Conservation (phyloP, 257 asterid species). For the Nicotiana sylvestris region DNA sequence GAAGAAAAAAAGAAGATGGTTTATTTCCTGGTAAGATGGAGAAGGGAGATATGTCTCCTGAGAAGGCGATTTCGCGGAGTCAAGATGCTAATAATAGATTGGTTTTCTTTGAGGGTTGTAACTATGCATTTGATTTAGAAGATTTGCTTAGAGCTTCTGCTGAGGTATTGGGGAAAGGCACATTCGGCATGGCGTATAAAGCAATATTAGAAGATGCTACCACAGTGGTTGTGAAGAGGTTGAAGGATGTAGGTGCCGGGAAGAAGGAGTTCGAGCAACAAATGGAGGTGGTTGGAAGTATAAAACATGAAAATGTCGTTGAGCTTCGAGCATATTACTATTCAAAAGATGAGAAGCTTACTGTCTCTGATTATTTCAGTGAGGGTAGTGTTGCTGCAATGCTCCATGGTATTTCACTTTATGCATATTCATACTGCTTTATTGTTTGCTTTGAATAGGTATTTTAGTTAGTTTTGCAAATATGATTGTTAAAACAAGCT, state of each 20-base stretch:
- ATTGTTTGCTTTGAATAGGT: background rate
- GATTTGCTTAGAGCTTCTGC: constrained; percentile 97
- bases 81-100: constrained; percentile 68
- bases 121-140: constrained; percentile 80
- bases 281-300: constrained; percentile 68
- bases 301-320: constrained; percentile 80
- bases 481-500: background rate
- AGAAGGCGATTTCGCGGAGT: constrained; percentile 61
- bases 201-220: constrained; percentile 83
- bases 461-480: no score
- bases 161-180: constrained; percentile 89
- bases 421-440: background rate
- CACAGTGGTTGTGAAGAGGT: constrained; percentile 82
- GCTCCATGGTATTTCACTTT: constrained; percentile 62
- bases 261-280: constrained; percentile 87
- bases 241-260: constrained; percentile 87
- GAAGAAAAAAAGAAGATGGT: constrained; percentile 36
- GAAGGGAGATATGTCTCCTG: constrained; percentile 75
- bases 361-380: constrained; percentile 73
- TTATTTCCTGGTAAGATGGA: constrained; percentile 64
- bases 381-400: constrained; percentile 79
- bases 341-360: constrained; percentile 95
- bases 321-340: constrained; percentile 87
- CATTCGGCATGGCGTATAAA: constrained; percentile 79
- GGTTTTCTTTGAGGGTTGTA: constrained; percentile 88